phyloP scores from a whole-genome alignment of 2,329 filamentous ascomycete species.

The Alternaria angustiovoidea region DNA sequence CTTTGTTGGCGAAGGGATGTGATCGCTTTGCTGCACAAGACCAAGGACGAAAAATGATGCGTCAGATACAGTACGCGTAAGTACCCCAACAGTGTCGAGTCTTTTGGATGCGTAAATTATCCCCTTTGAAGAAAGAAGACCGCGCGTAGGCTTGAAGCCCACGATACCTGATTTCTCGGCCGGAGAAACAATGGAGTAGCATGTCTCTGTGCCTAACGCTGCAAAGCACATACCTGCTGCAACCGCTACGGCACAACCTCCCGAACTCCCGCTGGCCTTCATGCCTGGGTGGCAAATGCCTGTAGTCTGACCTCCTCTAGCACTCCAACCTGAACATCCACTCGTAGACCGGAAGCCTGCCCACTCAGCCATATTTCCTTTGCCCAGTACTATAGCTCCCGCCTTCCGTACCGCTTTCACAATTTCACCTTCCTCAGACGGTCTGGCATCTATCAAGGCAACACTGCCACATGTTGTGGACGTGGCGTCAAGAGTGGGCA shows the following conservation, averaged over 20 bases:
- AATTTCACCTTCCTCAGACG: conserved; percentile 64
- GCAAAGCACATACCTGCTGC: conserved; percentile 65
- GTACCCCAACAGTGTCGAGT: conserved; percentile 61
- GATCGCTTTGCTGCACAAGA: conserved; percentile 4
- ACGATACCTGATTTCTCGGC: conserved; percentile 28
- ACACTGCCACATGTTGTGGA: conserved; percentile 62
- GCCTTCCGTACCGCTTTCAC: conserved; percentile 64
- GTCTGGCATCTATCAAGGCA: conserved; percentile 64
- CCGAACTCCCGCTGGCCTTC: conserved; percentile 68
- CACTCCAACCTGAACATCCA: conserved; percentile 66
- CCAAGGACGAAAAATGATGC: conserved; percentile 58
- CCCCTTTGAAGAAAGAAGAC: conserved; percentile 65
- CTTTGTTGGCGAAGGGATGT: not conserved
- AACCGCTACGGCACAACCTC: conserved; percentile 65
- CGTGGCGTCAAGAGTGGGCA: conserved; percentile 55
- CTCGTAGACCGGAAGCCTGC: conserved; percentile 63
- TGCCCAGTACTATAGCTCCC: conserved; percentile 69
- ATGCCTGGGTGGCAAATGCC: conserved; percentile 66
- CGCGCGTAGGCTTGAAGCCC: conserved; percentile 43
- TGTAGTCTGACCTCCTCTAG: conserved; percentile 67
- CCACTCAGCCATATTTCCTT: conserved; percentile 68
- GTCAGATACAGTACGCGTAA: conserved; percentile 62
- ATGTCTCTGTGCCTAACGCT: conserved; percentile 63
- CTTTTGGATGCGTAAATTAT: conserved; percentile 66
- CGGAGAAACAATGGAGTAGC: conserved; percentile 24